A percentile compares a stretch with the other conserved stretches of the same genome.
Conservation (phyloP, 306 rosid genomes). For the Pterocarpus santalinus region DNA sequence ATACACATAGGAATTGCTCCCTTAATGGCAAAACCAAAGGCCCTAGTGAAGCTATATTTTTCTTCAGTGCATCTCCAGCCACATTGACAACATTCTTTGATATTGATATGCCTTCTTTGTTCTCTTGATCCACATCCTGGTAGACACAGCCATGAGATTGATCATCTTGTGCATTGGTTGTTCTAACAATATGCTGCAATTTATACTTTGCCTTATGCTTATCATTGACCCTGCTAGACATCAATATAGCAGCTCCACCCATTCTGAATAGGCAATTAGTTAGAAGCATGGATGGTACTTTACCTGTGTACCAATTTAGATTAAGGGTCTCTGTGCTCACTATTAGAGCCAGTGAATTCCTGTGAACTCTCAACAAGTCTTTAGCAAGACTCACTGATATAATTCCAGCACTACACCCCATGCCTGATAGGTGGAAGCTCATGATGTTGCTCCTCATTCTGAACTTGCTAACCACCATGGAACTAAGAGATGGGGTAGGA, state of each 20-base stretch:
- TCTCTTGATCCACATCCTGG: constrained; percentile 57
- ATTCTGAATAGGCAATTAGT: constrained; percentile 74
- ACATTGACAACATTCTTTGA: constrained; percentile 59
- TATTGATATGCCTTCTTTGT: constrained; percentile 58
- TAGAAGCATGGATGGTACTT: constrained; percentile 64
- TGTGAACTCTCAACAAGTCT: constrained; percentile 66
- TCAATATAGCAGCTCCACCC: constrained; percentile 72
- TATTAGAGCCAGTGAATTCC: constrained; percentile 66
- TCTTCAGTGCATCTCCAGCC: constrained; percentile 62
- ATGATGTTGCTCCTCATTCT: constrained; percentile 63
- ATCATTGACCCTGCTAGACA: constrained; percentile 61
- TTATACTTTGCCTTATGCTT: constrained; percentile 63
- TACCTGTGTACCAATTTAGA: constrained; percentile 67
- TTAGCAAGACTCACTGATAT: constrained; percentile 63
- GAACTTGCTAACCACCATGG: constrained; percentile 65
- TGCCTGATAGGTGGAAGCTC: constrained; percentile 70
- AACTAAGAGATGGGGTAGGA: constrained; percentile 64
- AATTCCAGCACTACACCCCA: constrained; percentile 80
- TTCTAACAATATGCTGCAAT: constrained; percentile 59
- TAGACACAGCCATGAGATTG: constrained; percentile 57
- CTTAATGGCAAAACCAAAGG: constrained; percentile 65
- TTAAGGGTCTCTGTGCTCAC: constrained; percentile 63
- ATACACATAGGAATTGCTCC: constrained; percentile 54
- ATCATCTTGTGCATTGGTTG: constrained; percentile 68
- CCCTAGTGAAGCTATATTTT: constrained; percentile 60